Evolutionary conservation across 129 eudicot species (phyloP).

Genomic region (Kitagawia praeruptora): DNA sequence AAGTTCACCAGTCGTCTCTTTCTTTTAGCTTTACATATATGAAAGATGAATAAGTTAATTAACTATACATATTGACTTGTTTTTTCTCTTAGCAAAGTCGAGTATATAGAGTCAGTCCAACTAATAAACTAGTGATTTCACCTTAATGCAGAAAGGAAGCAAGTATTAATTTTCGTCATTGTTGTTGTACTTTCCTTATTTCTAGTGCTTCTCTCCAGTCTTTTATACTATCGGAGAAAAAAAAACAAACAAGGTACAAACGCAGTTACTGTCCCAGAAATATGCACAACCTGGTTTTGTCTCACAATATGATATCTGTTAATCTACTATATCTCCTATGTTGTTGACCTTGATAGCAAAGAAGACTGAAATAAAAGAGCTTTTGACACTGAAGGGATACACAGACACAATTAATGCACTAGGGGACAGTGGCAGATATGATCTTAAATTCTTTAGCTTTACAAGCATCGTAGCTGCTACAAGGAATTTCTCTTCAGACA

Average conservation of each 20-base stretch:
- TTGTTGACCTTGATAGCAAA: not conserved
- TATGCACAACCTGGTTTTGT: not conserved
- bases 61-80: not conserved
- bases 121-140: not conserved
- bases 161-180: slow-evolving; percentile 8
- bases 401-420: not conserved
- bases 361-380: not conserved
- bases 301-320: not conserved
- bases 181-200: slow-evolving; percentile 6
- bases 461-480: slow-evolving; percentile 18
- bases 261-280: not conserved
- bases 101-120: not conserved
- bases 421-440: slow-evolving; percentile 3
- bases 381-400: slow-evolving; percentile 3
- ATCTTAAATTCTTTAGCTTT: slow-evolving; percentile 21
- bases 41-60: not conserved
- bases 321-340: not conserved
- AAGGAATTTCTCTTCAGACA: slow-evolving; percentile 18
- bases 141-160: not conserved
- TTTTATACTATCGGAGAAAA: not conserved
- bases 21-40: not conserved
- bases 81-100: not conserved
- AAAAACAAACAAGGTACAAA: not conserved
- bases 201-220: not conserved
- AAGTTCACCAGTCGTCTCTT: not conserved